Evolutionary conservation across 2,329 filamentous ascomycete genomes (phyloP), one percentile per base, ranked within the genome.

Genomic region (Aspergillus tanneri): DNA sequence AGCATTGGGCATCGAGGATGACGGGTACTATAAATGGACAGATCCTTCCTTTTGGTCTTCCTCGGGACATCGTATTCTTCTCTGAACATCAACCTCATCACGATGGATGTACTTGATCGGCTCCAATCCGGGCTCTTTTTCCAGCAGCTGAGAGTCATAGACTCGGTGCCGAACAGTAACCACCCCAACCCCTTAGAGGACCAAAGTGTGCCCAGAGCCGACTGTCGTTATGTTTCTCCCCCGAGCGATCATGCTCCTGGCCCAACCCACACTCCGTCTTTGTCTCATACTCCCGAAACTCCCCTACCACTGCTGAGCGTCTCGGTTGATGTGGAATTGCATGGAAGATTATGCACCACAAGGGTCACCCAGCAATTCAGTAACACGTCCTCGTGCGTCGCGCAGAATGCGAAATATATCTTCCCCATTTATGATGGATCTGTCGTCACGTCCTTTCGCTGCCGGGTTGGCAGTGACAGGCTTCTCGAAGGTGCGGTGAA

Each of bases 351-450:
- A 14, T 36, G 25, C 22, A 36, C 41, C 21, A 27, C 41, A 10
- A 43, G 14, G 3, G 28, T 43, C 18, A 43, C 41, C 5, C 41
- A 43, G 25, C 4, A 43, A 16, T 43, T 34, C 18, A 36, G 19
- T 12, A 43, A 43, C 28, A 5, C 28, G 6, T 43, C 41, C 3
- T 16, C 11, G 3, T 16, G 14, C n/a, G 3, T 12, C 9, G 30
- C 18, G 9, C 25, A 36, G 23, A 32, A 43, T 12, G 19, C 41
- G 8, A 43, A 35, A 11, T 43, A 43, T 16, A 18, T 43, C 27
- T 43, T 43, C 24, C 41, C 41, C 5, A 30, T 43, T 5, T 43
- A 43, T 11, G 41, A 43, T 21, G 41, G 41, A 16, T 32, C 28
- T 18, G 41, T 23, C 3, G 28, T 43, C 41, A 43, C 27, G 10